Evolutionary conservation across 2,329 filamentous ascomycete genomes (phyloP), one percentile per base, ranked within the genome.

Genomic region (Colletotrichum lini): DNA sequence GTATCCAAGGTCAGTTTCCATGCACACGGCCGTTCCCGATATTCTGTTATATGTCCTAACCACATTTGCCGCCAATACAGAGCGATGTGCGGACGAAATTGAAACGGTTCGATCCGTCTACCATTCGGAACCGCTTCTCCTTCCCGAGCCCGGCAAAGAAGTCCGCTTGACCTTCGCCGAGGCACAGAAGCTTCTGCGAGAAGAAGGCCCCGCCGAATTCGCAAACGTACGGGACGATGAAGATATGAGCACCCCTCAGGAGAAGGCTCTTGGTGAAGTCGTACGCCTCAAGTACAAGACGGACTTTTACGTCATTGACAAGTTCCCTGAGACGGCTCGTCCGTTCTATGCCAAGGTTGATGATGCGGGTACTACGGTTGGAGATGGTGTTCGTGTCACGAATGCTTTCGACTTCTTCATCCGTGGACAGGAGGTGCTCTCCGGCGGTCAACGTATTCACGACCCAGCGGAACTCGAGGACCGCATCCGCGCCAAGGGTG

Each of bases 221-320:
- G 82, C 82, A 75, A 89, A 95, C 76, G 91, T 95, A 44, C 84
- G 84, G 45, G 93, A 96, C 79, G 90, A 93, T 73, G 93, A 96
- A 79, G 94, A 96, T 78, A 91, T 96, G 86, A 89, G 84, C 78
- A 96, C 93, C 0, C 91, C 93, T 0, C 92, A 96, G 79, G 94
- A 96, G 81, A 95, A 95, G 84, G 93, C 92, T n/a, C 91, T 98
- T 10, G 96, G 96, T 69, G 91, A 91, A 35, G 87, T 98, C 58
- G 90, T 98, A 75, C 92, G 94, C 68, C 88, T 94, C 77, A 98
- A 98, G 84, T 98, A 93, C 88, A 90, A 93, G 80, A 96, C 95
- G 72, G 96, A 99, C 84, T 98, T 98, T 85, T 98, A 98, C 85
- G 92, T 97, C 26, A 89, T 99, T 73, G 96, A 98, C 86, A 96